These are phyloP conservation scores for Hypsizygus marmoreus DNA, from an alignment of 768 basidiomycete genomes.

Conservation along the genomic window DNA sequence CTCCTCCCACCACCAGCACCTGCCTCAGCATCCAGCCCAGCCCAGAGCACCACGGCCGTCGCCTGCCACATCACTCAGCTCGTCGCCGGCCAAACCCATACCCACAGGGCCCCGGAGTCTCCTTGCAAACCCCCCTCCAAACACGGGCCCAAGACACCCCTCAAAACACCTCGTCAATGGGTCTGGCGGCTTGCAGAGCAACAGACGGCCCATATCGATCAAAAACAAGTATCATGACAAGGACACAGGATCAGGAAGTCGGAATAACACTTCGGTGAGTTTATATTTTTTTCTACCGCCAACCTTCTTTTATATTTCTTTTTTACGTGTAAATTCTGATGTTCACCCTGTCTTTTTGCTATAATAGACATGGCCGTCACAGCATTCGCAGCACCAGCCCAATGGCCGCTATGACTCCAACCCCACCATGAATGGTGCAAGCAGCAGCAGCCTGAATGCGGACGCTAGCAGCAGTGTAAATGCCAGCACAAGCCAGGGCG, in stretches of 20 bases:
- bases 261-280: slow-evolving; percentile 26
- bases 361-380: slow-evolving; percentile 24
- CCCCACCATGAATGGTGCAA: slow-evolving; percentile 8
- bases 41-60: not conserved
- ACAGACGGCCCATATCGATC: slow-evolving; percentile 37
- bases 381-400: slow-evolving; percentile 25
- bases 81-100: slow-evolving; percentile 3
- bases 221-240: slow-evolving; percentile 39
- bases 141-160: too few species aligned
- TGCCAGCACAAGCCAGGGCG: slow-evolving; percentile 20
- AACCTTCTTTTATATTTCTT: not conserved
- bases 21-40: slow-evolving; percentile 24
- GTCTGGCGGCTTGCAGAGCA: slow-evolving; percentile 22
- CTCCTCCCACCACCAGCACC: slow-evolving; percentile 20
- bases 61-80: not conserved
- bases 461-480: slow-evolving; percentile 7
- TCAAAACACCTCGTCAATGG: slow-evolving; percentile 1
- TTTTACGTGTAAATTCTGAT: slow-evolving; percentile 19
- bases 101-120: slow-evolving; percentile 14
- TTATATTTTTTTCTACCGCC: slow-evolving; percentile 14
- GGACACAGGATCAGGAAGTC: slow-evolving; percentile 8
- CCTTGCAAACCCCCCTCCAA: too few species aligned
- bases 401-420: slow-evolving; percentile 24
- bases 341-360: slow-evolving; percentile 12
- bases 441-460: slow-evolving; percentile 5